A percentile compares a stretch with the other conserved stretches of the same genome.
These are phyloP conservation scores for Trifolium subterraneum DNA, from an alignment of 306 rosid species.

Conservation along the genomic window DNA sequence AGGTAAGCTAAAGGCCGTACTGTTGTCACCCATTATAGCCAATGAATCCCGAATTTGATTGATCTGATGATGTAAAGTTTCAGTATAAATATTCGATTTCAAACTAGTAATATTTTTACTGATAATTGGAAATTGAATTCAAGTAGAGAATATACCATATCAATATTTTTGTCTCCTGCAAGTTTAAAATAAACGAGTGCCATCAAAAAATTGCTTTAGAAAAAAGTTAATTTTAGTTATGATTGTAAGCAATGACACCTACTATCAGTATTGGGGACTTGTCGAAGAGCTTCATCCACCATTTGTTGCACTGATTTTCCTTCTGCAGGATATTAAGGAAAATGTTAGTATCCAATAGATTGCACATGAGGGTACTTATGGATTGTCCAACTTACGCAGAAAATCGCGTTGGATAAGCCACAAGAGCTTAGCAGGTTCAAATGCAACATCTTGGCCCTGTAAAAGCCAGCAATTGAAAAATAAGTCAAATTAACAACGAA, in stretches of 20 bases:
- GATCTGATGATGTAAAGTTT: constrained; percentile 64
- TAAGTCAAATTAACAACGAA: constrained; percentile 14
- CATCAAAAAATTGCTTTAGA: constrained; percentile 37
- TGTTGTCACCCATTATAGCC: constrained; percentile 97
- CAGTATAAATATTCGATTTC: constrained; percentile 37
- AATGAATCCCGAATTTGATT: constrained; percentile 97
- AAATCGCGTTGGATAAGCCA: constrained; percentile 99
- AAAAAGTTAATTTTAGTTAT: constrained; percentile 26
- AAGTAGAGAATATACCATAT: constrained; percentile 67
- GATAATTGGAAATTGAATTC: constrained; percentile 39
- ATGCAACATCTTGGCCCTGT: constrained; percentile 97
- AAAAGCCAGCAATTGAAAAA: constrained; percentile 42
- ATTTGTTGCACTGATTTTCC: constrained; percentile 88
- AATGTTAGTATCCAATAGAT: constrained; percentile 32
- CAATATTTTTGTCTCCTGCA: constrained; percentile 96
- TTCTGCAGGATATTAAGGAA: constrained; percentile 55
- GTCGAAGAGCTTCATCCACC: constrained; percentile 86
- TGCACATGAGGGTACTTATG: background rate
- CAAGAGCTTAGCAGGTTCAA: constrained; percentile 98
- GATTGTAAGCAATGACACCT: constrained; percentile 42
- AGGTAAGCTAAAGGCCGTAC: constrained; percentile 97
- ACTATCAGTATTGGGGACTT: constrained; percentile 74
- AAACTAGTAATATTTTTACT: constrained; percentile 27
- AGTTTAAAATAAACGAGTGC: constrained; percentile 40
- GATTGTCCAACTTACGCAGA: constrained; percentile 69